Evolutionary conservation across 2,329 filamentous ascomycete genomes (phyloP).

Genomic region (Trichoderma atroviride): DNA sequence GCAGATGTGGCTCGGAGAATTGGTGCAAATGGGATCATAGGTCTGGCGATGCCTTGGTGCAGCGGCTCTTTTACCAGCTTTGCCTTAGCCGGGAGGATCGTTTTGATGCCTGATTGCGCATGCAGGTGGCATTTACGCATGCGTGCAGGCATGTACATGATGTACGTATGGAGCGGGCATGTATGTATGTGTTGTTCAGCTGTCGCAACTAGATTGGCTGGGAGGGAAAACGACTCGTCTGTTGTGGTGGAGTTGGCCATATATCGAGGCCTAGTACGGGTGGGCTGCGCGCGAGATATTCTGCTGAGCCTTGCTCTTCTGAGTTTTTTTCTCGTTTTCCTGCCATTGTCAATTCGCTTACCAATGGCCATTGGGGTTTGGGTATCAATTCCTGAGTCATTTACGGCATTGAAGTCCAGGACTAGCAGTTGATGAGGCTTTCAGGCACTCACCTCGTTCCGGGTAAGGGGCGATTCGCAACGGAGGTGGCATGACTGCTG

Average conservation of each 20-base stretch:
- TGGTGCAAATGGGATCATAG: constrained; percentile 19
- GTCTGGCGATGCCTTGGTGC: constrained; percentile 15
- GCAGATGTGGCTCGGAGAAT: constrained; percentile 22
- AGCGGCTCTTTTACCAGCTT: constrained; percentile 24
- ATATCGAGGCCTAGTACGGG: constrained; percentile 27
- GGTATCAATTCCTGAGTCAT: constrained; percentile 25
- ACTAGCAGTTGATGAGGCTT: not conserved
- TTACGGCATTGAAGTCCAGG: not conserved
- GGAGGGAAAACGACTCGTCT: constrained; percentile 10
- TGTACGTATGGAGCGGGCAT: constrained; percentile 21
- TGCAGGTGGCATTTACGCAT: constrained; percentile 7
- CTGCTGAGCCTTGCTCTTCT: constrained; percentile 5
- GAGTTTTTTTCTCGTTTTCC: not conserved
- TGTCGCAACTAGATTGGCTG: constrained; percentile 19
- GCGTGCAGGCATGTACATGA: constrained; percentile 12
- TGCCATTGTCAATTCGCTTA: constrained; percentile 1
- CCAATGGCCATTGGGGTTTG: constrained; percentile 6
- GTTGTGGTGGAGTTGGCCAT: constrained; percentile 25
- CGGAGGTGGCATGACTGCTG: constrained; percentile 9
- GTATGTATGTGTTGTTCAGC: constrained; percentile 26
- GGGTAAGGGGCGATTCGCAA: constrained; percentile 4
- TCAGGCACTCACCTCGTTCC: constrained; percentile 11
- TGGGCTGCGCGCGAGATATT: constrained; percentile 12
- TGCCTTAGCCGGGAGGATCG: constrained; percentile 23
- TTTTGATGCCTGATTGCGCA: constrained; percentile 24